These are phyloP conservation scores for Cladosporium velox DNA, from an alignment of 2,329 filamentous ascomycete species.

Conservation along the genomic window DNA sequence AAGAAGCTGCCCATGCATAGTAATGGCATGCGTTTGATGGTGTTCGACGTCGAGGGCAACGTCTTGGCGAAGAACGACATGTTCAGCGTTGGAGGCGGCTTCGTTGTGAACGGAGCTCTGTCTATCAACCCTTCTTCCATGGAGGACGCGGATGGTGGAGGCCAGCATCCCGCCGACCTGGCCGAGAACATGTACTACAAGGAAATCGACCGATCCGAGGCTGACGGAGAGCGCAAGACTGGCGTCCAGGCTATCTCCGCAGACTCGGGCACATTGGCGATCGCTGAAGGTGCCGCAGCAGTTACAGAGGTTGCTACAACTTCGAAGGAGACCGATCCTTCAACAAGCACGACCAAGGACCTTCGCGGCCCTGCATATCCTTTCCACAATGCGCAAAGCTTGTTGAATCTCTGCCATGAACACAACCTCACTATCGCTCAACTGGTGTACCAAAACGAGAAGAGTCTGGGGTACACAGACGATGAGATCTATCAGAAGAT, in stretches of 20 bases:
- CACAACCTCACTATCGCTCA: slow-evolving; percentile 57
- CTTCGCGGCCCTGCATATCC: slow-evolving; percentile 46
- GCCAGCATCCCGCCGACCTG: slow-evolving; percentile 50
- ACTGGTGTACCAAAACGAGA: slow-evolving; percentile 56
- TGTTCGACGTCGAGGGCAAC: slow-evolving; percentile 51
- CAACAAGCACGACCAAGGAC: not conserved
- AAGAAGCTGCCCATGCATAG: slow-evolving; percentile 55
- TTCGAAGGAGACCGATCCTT: slow-evolving; percentile 19
- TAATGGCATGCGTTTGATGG: slow-evolving; percentile 56
- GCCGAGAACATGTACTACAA: slow-evolving; percentile 58
- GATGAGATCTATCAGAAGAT: slow-evolving; percentile 53
- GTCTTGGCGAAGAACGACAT: slow-evolving; percentile 54
- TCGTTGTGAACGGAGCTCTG: slow-evolving; percentile 54
- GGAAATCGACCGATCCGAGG: slow-evolving; percentile 51
- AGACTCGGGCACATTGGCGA: not conserved
- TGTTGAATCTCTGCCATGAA: slow-evolving; percentile 51
- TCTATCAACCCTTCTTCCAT: slow-evolving; percentile 41
- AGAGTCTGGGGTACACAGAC: slow-evolving; percentile 53
- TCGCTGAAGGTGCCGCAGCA: not conserved
- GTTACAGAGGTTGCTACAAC: not conserved
- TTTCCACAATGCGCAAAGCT: slow-evolving; percentile 51
- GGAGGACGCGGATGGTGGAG: slow-evolving; percentile 27
- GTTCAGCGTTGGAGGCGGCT: slow-evolving; percentile 56
- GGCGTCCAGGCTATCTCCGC: slow-evolving; percentile 48
- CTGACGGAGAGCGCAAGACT: slow-evolving; percentile 49